A percentile compares a stretch with the other conserved stretches of the same genome.
phyloP scores from a whole-genome alignment of 2,329 filamentous ascomycete genomes.

The Paecilomyces sp. region DNA sequence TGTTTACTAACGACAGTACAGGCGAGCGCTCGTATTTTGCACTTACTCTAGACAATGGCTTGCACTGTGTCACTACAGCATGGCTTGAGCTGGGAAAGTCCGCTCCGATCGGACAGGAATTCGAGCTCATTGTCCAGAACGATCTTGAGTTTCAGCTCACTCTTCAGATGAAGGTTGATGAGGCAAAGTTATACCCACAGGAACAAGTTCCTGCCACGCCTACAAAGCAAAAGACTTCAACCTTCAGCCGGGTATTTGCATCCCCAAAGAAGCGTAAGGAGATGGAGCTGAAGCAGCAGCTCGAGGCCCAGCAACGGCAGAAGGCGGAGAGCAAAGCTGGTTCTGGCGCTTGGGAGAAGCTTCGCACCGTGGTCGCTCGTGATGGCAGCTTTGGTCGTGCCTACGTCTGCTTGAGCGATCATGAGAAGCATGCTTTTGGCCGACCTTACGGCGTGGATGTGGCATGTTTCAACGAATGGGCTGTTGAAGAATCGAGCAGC shows the following conservation, averaged over 20 bases:
- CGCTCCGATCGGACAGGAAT: conserved; percentile 94
- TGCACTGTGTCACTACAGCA: conserved; percentile 94
- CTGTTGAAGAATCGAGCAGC: conserved; percentile 80
- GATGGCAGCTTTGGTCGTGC: conserved; percentile 93
- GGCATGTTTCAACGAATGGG: conserved; percentile 98
- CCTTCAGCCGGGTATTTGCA: conserved; percentile 86
- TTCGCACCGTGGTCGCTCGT: conserved; percentile 77
- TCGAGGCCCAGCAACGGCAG: conserved; percentile 70
- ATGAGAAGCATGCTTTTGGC: conserved; percentile 81
- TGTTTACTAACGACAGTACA: conserved; percentile 32
- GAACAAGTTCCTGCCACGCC: conserved; percentile 43
- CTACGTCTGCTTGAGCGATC: conserved; percentile 89
- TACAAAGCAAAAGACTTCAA: conserved; percentile 71
- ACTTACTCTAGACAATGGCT: conserved; percentile 92
- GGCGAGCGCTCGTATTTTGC: conserved; percentile 91
- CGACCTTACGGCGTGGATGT: conserved; percentile 82
- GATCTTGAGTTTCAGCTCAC: conserved; percentile 99
- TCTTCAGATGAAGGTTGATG: conserved; percentile 87
- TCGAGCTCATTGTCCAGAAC: conserved; percentile 92
- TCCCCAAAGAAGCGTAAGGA: conserved; percentile 97
- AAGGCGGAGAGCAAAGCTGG: conserved; percentile 54
- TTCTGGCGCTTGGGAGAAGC: conserved; percentile 63
- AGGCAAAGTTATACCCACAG: conserved; percentile 56
- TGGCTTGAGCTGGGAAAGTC: conserved; percentile 89
- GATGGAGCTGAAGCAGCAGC: conserved; percentile 73